Conservation (phyloP, 352 stramenopile species). For the Phytophthora europaea region DNA sequence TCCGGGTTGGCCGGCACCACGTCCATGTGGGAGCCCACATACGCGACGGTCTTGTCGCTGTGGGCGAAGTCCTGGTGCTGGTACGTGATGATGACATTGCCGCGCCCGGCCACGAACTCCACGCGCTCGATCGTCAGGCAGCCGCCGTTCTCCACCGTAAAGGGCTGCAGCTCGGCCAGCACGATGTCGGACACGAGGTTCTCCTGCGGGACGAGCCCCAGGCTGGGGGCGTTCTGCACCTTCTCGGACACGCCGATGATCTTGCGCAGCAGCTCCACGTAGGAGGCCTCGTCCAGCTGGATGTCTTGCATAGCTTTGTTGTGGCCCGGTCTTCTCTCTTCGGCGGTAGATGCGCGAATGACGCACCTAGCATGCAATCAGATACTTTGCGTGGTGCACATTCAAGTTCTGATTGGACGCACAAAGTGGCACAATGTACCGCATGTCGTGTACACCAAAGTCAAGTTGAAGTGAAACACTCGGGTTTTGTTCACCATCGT, state of each 20-base stretch:
- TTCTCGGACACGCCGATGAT: conserved; percentile 87
- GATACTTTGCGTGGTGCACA: background rate
- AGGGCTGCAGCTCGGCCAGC: conserved; percentile 81
- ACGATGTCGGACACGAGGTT: conserved; percentile 90
- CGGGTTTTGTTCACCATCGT: too few species aligned
- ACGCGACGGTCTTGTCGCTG: conserved; percentile 80
- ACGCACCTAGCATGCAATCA: conserved; percentile 1
- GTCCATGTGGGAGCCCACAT: conserved; percentile 93
- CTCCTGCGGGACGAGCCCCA: conserved; percentile 85
- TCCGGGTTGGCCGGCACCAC: conserved; percentile 93
- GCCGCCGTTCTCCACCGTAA: conserved; percentile 80
- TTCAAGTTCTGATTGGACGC: conserved; percentile 15
- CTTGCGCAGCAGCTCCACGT: conserved; percentile 87
- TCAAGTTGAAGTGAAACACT: conserved; percentile 19
- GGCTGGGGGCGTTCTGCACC: conserved; percentile 71
- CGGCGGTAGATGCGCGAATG: conserved; percentile 25
- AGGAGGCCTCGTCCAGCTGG: conserved; percentile 84
- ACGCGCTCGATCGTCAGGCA: conserved; percentile 76
- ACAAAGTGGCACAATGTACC: background rate
- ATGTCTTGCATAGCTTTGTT: conserved; percentile 26
- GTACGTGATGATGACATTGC: conserved; percentile 94
- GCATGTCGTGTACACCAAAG: background rate
- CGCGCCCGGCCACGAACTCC: conserved; percentile 82
- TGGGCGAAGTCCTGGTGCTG: conserved; percentile 54
- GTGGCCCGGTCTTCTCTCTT: conserved; percentile 2